These are phyloP conservation scores for Phycomyces nitens DNA, from an alignment of 192 early-diverging fungal genomes.

Conservation along the genomic window DNA sequence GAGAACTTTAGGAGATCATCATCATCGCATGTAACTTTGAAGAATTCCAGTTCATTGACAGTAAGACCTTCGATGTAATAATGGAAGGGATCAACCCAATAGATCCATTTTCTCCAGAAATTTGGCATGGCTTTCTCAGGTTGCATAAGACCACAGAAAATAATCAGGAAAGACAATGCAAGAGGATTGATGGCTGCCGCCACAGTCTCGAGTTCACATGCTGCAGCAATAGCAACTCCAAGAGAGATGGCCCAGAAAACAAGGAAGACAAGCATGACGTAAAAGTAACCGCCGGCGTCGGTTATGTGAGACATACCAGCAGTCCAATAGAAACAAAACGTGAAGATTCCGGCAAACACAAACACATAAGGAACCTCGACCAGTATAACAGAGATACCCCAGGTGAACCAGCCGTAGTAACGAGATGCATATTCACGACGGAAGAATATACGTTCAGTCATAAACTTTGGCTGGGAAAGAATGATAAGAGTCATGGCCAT, in stretches of 20 bases:
- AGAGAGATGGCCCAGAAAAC: conserved; percentile 65
- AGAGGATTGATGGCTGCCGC: conserved; percentile 67
- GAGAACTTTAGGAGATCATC: conserved; percentile 53
- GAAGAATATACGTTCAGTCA: conserved; percentile 64
- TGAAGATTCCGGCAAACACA: conserved; percentile 59
- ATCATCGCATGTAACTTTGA: conserved; percentile 43
- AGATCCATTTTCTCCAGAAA: conserved; percentile 68
- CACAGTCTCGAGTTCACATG: conserved; percentile 53
- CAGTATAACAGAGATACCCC: conserved; percentile 56
- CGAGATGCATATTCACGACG: conserved; percentile 64
- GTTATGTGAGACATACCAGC: conserved; percentile 52
- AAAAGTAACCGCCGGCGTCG: conserved; percentile 59
- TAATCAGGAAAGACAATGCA: conserved; percentile 58
- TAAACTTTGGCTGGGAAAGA: conserved; percentile 62
- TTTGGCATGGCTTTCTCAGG: conserved; percentile 54
- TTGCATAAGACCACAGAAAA: conserved; percentile 73
- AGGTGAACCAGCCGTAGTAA: conserved; percentile 67
- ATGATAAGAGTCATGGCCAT: conserved; percentile 67
- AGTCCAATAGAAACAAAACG: conserved; percentile 73
- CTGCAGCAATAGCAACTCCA: conserved; percentile 67
- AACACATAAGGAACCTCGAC: conserved; percentile 71
- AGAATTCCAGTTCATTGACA: conserved; percentile 53
- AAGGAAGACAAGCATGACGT: conserved; percentile 53
- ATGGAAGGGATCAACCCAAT: conserved; percentile 64
- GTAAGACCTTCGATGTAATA: conserved; percentile 66